Evolutionary conservation across 805 yeast genomes (phyloP), one percentile per base, ranked within the genome.

Genomic region (Monosporozyma siamensis): DNA sequence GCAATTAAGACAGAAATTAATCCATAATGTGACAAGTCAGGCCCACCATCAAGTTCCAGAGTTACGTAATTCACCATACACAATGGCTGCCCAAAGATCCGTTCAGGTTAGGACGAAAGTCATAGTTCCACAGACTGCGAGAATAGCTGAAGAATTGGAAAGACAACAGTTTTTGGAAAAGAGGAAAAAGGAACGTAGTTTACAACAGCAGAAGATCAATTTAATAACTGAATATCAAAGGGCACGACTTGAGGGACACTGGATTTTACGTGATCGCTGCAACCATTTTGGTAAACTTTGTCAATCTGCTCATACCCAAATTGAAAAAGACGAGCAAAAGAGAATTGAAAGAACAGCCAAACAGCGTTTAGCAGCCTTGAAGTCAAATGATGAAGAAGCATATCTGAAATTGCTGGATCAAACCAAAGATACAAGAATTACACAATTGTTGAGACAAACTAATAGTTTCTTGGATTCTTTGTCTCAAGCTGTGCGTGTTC

Each of bases 301-400:
- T 20, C 49, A 43, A 14, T 48, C 55, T 3, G 45, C 54, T 25
- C 65, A 61, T 40, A 48, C 37, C 38, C 63, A 58, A 45, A 56
- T 78, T 21, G 96, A 90, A 55, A 84, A 82, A 56, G 98, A 94
- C 55, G 98, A 90, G 61, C 85, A 82, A 50, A 82, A 80, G 63
- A 78, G 89, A 52, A 65, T 82, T 17, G 98, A 92, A 64, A 77
- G 82, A 55, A 92, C 85, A 62, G 98, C 98, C 22, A 90, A 88
- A 63, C 96, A 90, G 62, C 94, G 98, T 77, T 77, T 92, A 59
- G 95, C 84, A 68, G 97, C 97, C 14, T 75, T 92, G 72, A 83
- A 86, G 53, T 87, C 95, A 42, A 92, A 90, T 63, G 97, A 90
- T 66, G 98, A 92, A 65, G 98, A 90, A 63, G 97, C 97, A 0